Conservation (phyloP, 2,329 filamentous ascomycete genomes). For the Eutypella sp. region DNA sequence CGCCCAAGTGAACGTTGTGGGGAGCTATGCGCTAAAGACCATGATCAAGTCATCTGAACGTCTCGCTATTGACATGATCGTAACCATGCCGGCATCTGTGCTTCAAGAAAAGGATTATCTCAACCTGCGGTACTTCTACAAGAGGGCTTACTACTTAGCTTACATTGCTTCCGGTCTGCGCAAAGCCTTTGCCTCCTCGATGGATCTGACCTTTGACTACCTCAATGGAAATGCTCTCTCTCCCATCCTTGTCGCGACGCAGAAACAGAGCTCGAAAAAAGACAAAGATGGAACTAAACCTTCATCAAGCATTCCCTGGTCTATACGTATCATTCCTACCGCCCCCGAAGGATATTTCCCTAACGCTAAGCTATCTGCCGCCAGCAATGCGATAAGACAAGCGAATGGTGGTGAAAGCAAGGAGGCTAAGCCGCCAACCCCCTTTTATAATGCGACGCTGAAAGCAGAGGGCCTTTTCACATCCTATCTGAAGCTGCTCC, state of each 20-base stretch:
- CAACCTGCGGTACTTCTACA: slow-evolving; percentile 91
- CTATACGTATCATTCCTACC: slow-evolving; percentile 74
- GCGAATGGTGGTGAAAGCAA: slow-evolving; percentile 41
- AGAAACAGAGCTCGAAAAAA: slow-evolving; percentile 25
- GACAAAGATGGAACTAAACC: slow-evolving; percentile 9
- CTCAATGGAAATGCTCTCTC: slow-evolving; percentile 72
- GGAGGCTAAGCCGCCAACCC: slow-evolving; percentile 50
- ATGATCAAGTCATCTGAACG: slow-evolving; percentile 60
- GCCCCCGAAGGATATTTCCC: slow-evolving; percentile 66
- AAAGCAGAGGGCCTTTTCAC: slow-evolving; percentile 71
- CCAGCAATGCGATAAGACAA: slow-evolving; percentile 63
- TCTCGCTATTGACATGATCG: slow-evolving; percentile 72
- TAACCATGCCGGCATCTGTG: slow-evolving; percentile 73
- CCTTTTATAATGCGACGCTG: slow-evolving; percentile 85
- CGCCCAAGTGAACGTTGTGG: slow-evolving; percentile 76
- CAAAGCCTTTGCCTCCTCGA: slow-evolving; percentile 45
- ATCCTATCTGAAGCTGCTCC: slow-evolving; percentile 69
- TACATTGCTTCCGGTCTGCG: slow-evolving; percentile 70
- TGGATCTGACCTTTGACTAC: slow-evolving; percentile 58
- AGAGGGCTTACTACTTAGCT: slow-evolving; percentile 85
- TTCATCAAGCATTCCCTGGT: slow-evolving; percentile 37
- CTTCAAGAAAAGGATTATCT: slow-evolving; percentile 95
- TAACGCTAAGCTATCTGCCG: slow-evolving; percentile 63
- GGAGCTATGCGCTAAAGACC: slow-evolving; percentile 76
- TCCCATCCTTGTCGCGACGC: slow-evolving; percentile 55